Conservation (phyloP, 805 yeast genomes). For the Metschnikowia shivogae region DNA sequence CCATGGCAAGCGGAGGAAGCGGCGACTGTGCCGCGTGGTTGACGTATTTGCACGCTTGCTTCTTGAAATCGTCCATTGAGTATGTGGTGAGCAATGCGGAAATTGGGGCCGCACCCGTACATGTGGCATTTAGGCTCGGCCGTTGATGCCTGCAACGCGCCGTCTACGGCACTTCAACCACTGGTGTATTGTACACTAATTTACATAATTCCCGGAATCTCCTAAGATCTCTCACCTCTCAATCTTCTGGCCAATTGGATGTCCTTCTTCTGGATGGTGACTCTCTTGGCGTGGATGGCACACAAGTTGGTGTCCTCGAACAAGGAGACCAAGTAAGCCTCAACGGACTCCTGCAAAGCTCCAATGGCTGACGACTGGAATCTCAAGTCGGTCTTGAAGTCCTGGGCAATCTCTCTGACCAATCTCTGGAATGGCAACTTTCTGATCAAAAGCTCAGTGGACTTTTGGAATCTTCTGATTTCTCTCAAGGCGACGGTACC, state of each 20-base stretch:
- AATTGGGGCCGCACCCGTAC: conserved; percentile 3
- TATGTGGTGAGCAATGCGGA: not conserved
- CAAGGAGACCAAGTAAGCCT: conserved; percentile 92
- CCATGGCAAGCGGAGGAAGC: conserved; percentile 15
- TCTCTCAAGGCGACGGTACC: conserved; percentile 96
- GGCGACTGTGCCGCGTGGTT: conserved; percentile 17
- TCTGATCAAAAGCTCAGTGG: conserved; percentile 91
- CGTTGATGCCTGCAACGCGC: not conserved
- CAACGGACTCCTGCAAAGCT: conserved; percentile 98
- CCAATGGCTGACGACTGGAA: conserved; percentile 97
- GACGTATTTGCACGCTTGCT: conserved; percentile 11
- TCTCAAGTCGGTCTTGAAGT: conserved; percentile 87
- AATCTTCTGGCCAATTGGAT: conserved; percentile 97
- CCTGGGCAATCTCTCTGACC: conserved; percentile 94
- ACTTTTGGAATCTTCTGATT: conserved; percentile 95
- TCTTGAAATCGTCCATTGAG: conserved; percentile 9
- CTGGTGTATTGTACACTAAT: conserved; percentile 19
- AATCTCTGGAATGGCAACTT: conserved; percentile 97
- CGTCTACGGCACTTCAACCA: not conserved
- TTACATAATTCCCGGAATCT: conserved; percentile 11
- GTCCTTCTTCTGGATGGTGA: conserved; percentile 97
- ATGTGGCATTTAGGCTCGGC: not conserved
- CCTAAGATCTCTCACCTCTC: conserved; percentile 90
- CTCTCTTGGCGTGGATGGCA: conserved; percentile 99
- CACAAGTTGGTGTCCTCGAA: conserved; percentile 98